phyloP scores from a whole-genome alignment of 257 asterid species.

The Hygrophila difformis region DNA sequence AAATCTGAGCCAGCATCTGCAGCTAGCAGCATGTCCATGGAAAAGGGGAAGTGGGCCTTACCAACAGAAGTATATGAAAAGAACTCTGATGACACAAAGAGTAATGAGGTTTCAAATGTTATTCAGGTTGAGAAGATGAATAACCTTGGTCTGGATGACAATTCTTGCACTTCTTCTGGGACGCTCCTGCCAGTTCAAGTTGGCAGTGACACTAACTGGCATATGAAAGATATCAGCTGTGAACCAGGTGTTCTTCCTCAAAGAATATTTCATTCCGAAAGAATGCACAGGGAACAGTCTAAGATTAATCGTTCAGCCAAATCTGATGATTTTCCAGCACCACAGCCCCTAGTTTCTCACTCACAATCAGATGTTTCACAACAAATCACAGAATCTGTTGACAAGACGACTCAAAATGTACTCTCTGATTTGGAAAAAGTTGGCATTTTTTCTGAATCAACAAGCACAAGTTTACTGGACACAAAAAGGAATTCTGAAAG shows the following conservation, averaged over 20 bases:
- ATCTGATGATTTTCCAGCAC: slow-evolving; percentile 62
- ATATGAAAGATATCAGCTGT: slow-evolving; percentile 28
- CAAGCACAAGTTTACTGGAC: slow-evolving; percentile 16
- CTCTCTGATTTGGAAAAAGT: slow-evolving; percentile 26
- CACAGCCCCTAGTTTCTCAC: slow-evolving; percentile 46
- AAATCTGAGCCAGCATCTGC: slow-evolving; percentile 34
- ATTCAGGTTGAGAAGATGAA: slow-evolving; percentile 34
- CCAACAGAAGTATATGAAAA: slow-evolving; percentile 30
- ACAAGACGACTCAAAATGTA: slow-evolving; percentile 29
- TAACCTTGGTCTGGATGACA: slow-evolving; percentile 27
- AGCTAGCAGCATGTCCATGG: slow-evolving; percentile 21
- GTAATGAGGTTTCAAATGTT: slow-evolving; percentile 24
- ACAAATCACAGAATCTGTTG: slow-evolving; percentile 42
- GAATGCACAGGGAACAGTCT: slow-evolving; percentile 61
- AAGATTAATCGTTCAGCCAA: slow-evolving; percentile 61
- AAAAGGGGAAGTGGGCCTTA: slow-evolving; percentile 24
- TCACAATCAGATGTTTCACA: slow-evolving; percentile 51
- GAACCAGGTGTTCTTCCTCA: slow-evolving; percentile 54
- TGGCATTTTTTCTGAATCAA: slow-evolving; percentile 24
- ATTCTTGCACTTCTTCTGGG: slow-evolving; percentile 23
- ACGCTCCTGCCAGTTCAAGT: slow-evolving; percentile 29
- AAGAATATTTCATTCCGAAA: slow-evolving; percentile 58
- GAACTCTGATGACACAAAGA: slow-evolving; percentile 29
- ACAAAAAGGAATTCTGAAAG: slow-evolving; percentile 22
- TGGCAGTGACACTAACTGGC: slow-evolving; percentile 30